phyloP scores from a whole-genome alignment of 371 early-diverging fungal species.

The Rhizomucor miehei region DNA sequence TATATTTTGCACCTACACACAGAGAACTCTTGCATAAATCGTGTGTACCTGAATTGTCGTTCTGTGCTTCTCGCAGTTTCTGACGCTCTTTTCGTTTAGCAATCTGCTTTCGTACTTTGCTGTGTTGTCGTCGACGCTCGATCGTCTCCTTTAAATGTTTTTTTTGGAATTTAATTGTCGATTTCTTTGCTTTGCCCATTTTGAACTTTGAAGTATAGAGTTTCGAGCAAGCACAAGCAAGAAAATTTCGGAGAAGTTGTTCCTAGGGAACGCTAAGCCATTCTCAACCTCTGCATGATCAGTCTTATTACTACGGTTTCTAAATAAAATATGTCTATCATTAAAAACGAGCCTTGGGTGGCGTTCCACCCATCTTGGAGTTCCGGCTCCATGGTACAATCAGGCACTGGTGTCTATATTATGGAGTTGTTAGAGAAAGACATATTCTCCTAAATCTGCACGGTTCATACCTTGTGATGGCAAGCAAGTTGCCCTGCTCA shows the following conservation, averaged over 20 bases:
- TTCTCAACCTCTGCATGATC: too few species aligned
- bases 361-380: not conserved
- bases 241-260: too few species aligned
- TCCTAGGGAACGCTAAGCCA: too few species aligned
- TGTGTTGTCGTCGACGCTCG: conserved; percentile 65
- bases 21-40: too few species aligned
- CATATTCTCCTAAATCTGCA: too few species aligned
- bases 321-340: too few species aligned
- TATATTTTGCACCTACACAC: not conserved
- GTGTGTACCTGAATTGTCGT: too few species aligned
- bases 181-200: conserved; percentile 67
- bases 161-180: conserved; percentile 87
- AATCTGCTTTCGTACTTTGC: conserved; percentile 63
- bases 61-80: not conserved
- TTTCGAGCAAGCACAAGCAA: too few species aligned
- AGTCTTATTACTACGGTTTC: too few species aligned
- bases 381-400: conserved; percentile 40
- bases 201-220: too few species aligned
- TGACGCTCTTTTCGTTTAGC: conserved; percentile 46
- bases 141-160: conserved; percentile 72
- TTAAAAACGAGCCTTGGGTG: conserved; percentile 11
- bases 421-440: not conserved
- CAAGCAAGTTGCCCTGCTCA: conserved; percentile 28
- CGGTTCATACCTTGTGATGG: conserved; percentile 26
- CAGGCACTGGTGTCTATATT: conserved; percentile 34